Conservation (phyloP, 192 early-diverging fungal genomes). For the Backusella australiensis region DNA sequence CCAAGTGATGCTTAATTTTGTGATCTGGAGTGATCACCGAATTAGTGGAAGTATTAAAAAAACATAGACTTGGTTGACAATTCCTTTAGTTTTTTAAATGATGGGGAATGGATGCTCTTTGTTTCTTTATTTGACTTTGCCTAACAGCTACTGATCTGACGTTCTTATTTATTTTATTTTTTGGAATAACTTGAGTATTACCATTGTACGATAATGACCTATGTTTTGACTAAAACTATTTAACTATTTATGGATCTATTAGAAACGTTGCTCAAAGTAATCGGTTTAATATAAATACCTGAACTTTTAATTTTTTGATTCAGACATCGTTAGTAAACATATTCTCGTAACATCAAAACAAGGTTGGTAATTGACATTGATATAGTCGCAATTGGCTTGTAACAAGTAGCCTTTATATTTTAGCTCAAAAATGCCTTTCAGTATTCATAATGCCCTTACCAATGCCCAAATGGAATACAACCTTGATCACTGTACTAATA, state of each 20-base stretch:
- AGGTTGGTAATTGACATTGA: not conserved
- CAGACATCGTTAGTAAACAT: not conserved
- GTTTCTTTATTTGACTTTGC: not conserved
- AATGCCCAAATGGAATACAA: not conserved
- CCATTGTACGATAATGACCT: not conserved
- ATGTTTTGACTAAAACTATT: not conserved
- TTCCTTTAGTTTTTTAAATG: not conserved
- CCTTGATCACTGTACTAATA: not conserved
- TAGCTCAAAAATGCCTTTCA: not conserved
- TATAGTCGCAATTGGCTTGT: not conserved
- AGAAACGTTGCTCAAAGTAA: not conserved
- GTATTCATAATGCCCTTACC: not conserved
- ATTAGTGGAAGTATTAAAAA: not conserved
- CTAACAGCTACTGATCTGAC: not conserved
- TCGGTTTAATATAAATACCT: not conserved
- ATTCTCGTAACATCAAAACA: not conserved
- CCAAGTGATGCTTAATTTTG: not conserved
- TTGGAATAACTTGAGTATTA: not conserved
- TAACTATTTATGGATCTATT: not conserved
- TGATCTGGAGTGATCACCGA: not conserved
- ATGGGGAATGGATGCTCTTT: not conserved
- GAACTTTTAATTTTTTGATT: not conserved
- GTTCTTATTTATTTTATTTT: not conserved
- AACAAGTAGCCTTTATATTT: not conserved
- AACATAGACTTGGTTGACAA: not conserved